phyloP scores from a whole-genome alignment of 129 eudicot genomes.

The Flaveria brownii region DNA sequence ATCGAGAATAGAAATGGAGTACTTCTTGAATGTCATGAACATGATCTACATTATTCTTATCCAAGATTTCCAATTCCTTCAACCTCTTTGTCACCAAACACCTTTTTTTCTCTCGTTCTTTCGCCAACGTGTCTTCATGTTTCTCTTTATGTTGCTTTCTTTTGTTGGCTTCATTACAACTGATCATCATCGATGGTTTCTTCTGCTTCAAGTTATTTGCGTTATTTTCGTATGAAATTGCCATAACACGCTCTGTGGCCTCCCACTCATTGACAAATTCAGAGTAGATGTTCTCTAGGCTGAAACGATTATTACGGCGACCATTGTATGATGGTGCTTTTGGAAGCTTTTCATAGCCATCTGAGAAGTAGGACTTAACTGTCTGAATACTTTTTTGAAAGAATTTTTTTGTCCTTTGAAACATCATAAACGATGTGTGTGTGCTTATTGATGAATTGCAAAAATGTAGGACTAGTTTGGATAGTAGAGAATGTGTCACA shows the following conservation, averaged over 20 bases:
- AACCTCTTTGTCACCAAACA: conserved; percentile 35
- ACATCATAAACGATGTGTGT: not conserved
- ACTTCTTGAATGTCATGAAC: conserved; percentile 53
- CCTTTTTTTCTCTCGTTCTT: conserved; percentile 21
- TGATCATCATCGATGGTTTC: conserved; percentile 13
- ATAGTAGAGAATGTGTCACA: not conserved
- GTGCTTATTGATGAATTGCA: not conserved
- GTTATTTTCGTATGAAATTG: conserved; percentile 19
- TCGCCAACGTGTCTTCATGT: conserved; percentile 10
- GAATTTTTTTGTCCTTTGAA: conserved; percentile 46
- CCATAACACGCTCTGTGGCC: conserved; percentile 21
- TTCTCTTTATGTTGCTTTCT: conserved; percentile 20
- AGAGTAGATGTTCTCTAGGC: conserved; percentile 35
- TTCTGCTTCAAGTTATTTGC: conserved; percentile 22
- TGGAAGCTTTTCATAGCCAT: conserved; percentile 57
- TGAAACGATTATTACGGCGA: conserved; percentile 7
- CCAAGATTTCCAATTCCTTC: conserved; percentile 51
- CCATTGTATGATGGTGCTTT: conserved; percentile 42
- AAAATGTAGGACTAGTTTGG: not conserved
- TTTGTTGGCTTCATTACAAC: conserved; percentile 7
- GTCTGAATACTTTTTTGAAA: conserved; percentile 44
- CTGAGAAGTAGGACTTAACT: conserved; percentile 48
- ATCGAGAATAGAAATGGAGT: conserved; percentile 42
- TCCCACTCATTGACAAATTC: conserved; percentile 40
- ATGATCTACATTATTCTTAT: conserved; percentile 43